Evolutionary conservation across 129 eudicot species (phyloP), one percentile per base, ranked within the genome.

Genomic region (Scalesia atractyloides): DNA sequence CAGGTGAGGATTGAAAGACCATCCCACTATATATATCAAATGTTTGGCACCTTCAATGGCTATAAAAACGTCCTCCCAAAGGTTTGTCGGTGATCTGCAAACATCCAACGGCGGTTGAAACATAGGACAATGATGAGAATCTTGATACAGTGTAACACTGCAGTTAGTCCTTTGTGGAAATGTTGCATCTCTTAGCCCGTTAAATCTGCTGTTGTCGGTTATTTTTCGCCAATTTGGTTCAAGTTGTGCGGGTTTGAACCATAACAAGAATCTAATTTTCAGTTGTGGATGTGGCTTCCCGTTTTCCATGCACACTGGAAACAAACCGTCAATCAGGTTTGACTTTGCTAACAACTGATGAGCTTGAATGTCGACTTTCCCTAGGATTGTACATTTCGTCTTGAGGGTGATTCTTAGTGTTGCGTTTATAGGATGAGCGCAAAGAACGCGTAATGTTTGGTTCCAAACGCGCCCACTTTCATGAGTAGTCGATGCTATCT

Each of bases 1-100:
- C 78, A 94, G 22, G 26, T 84, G 84, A n/a, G 99, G 97, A 75
- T 90, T 94, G 65, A 94, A 90, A 49, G 97, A 90, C 97, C 99
- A 94, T 66, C 97, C 96, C 33, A 91, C 99, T 15, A 94, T 94
- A 81, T 94, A 94, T 78, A 94, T 78, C 69, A 90, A 68, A 79
- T 94, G 84, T 81, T 94, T 90, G 51, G 98, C 97, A 39, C 85
- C 97, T 44, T 88, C 98, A 59, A 94, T 79, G 59, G 96, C 97
- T 69, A 75, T 78, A 18, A 82, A 94, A 15, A 94, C 84, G 48
- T 94, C 98, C 78, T 94, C 98, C 98, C 98, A 94, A 33, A 94
- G 85, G 4, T 81, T 87, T 66, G 89, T 81, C 10, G 96, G 91
- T 9, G 64, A 73, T 1, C 82, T 83, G 66, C 82, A 79, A 47